Base-by-base conservation (phyloP, 306 rosid genomes). In the Ormosia emarginata region DNA sequence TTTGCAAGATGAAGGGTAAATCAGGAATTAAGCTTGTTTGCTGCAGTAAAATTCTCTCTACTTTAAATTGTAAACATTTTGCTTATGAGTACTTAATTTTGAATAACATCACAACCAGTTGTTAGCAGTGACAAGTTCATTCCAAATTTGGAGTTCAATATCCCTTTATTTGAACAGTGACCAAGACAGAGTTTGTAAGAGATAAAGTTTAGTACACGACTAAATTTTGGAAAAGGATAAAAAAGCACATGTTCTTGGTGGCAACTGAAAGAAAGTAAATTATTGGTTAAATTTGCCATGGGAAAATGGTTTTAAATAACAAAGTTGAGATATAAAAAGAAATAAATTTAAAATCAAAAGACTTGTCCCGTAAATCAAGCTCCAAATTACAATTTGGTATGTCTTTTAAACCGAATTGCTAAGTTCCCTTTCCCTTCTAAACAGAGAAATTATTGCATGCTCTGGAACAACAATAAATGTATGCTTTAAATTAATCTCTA, bases 151-250 rank as follows among this genome's bases (percentile, higher is more conserved):
- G 44, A 80, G 36, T 57, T 44, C 61, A 39, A 12, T 9, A 68
- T 79, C 40, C 71, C 64, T 71, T 71, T 56, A 59, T 70, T 79
- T 70, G 32, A 33, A 10, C 30, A 56, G 47, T 79, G 77, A 43
- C 49, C 39, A 32, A 30, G 49, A 69, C 43, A 43, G 2, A 10
- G n/a, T 11, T 29, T 59, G 39, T 11, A 55, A 17, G 32, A 15
- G 32, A 55, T 17, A 55, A 7, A 17, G 62, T 7, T 55, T 43
- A 43, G 33, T 6, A 17, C 62, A 6, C 62, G 10, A 59, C 14
- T 30, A 59, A 5, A 59, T 59, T 59, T 59, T 59, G 15, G 15
- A 30, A 9, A 59, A 10, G 5, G 6, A 10, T 59, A 43, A 59
- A 30, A 32, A 15, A 32, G 0, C 32, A 15, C 63, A 13, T 9